A percentile compares a stretch with the other conserved stretches of the same genome.
Evolutionary conservation across 495 filamentous ascomycete species (phyloP).

Genomic region (Aspergillus heteromorphus): DNA sequence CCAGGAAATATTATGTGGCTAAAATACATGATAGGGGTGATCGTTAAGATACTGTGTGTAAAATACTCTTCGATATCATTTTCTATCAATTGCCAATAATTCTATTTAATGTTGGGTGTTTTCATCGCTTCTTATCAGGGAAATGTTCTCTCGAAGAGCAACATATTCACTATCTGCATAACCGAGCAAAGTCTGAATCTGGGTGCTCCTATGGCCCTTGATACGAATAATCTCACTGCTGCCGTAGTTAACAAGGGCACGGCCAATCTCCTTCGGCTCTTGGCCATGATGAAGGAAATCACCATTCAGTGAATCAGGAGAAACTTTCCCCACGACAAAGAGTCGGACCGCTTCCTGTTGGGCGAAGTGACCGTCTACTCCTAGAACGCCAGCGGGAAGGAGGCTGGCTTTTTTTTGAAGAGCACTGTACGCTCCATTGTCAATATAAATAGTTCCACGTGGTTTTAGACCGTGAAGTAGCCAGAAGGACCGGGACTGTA

Average conservation of each 20-base stretch:
- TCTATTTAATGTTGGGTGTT: background rate
- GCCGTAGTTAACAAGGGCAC: conserved; percentile 93
- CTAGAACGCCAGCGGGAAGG: conserved; percentile 83
- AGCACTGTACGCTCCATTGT: conserved; percentile 77
- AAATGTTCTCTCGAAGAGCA: conserved; percentile 81
- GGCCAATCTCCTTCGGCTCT: conserved; percentile 71
- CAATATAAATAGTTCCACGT: conserved; percentile 88
- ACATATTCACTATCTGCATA: conserved; percentile 96
- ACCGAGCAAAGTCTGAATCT: conserved; percentile 73
- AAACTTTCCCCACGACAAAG: conserved; percentile 60
- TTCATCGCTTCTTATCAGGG: conserved; percentile 53
- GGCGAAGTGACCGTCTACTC: conserved; percentile 78
- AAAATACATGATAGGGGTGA: too few relatives aligned
- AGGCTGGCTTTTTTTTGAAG: conserved; percentile 79
- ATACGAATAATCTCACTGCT: conserved; percentile 75
- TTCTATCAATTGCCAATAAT: background rate
- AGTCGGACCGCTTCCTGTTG: conserved; percentile 89
- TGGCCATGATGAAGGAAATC: conserved; percentile 39
- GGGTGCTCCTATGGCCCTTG: conserved; percentile 73
- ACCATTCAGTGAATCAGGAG: conserved; percentile 34
- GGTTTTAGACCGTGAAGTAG: conserved; percentile 89
- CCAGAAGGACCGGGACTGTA: conserved; percentile 94
- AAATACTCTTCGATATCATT: too few relatives aligned
- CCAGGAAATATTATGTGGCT: too few relatives aligned
- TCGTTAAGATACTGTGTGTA: too few relatives aligned